Base-by-base conservation (phyloP, 495 filamentous ascomycete genomes). In the Penicillium mononematosum region DNA sequence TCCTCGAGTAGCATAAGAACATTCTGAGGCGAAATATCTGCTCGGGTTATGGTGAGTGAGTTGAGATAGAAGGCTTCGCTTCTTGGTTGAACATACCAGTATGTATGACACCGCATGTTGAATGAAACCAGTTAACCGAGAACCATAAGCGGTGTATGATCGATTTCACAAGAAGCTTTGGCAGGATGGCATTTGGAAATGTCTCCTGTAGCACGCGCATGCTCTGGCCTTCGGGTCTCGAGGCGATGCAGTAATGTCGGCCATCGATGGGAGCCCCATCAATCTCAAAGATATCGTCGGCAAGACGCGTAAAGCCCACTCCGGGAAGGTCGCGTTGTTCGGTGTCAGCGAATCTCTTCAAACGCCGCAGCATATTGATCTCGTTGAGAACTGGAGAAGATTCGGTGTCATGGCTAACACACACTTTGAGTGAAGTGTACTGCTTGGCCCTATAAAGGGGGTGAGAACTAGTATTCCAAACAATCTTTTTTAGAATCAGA, bases 371-470 rank as follows among this genome's bases (percentile, higher is more conserved):
- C 51, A 56, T 59, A 11, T 50, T 49, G 19, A 62, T 24, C 32
- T 62, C 59, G 36, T 62, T 62, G n/a, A 56, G 47, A 9, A 58
- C 50, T 2, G 54, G 59, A 5, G 54, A 58, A 29, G 47, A 8
- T 2, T 53, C 5, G 48, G 16, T 19, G 45, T 58, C 14, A 7
- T 51, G 47, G 11, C 42, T 9, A n/a, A 62, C 36, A 47, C 45
- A 59, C 2, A 62, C 47, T 39, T 62, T 58, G 17, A 53, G 47
- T 20, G 52, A 60, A 36, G 44, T 20, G 47, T 63, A 63, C 14
- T 57, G 6, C 5, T 45, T 42, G 19, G 36, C 20, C 6, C 50
- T 44, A 25, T 31, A 9, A 3, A 36, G 10, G 1, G 34, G 4
- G 34, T 36, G 14, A 36, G 5, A 5, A 14, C 14, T 36, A 36